Evolutionary conservation across 176 grass and related monocot species (phyloP).

Genomic region (Aegilops longissima): DNA sequence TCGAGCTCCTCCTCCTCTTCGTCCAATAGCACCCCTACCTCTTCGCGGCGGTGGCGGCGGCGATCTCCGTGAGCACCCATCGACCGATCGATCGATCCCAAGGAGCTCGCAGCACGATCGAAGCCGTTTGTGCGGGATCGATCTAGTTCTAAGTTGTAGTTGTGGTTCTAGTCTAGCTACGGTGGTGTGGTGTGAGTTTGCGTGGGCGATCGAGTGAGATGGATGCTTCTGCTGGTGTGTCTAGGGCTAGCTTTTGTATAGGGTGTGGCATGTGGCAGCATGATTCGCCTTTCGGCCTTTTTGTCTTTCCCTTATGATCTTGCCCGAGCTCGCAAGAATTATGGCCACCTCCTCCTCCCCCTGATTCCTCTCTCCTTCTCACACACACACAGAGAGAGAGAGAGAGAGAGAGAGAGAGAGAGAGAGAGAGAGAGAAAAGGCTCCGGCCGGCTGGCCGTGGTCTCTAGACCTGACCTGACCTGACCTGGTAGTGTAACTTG

Average conservation of each 20-base stretch:
- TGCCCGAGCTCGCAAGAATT: slow-evolving; percentile 57
- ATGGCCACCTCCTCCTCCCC: slow-evolving; percentile 45
- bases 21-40: slow-evolving; percentile 39
- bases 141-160: neutral
- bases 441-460: neutral
- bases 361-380: slow-evolving; percentile 21
- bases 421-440: slow-evolving; percentile 27
- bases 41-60: slow-evolving; percentile 26
- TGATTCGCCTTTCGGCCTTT: slow-evolving; percentile 80
- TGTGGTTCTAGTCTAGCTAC: neutral
- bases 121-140: neutral
- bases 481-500: slow-evolving; percentile 60
- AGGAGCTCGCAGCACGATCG: neutral
- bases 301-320: slow-evolving; percentile 83
- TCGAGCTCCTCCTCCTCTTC: slow-evolving; percentile 46
- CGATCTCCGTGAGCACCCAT: slow-evolving; percentile 43
- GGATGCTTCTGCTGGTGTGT: slow-evolving; percentile 44
- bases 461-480: slow-evolving; percentile 20
- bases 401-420: slow-evolving; percentile 1
- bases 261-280: slow-evolving; percentile 64
- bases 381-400: neutral
- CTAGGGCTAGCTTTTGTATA: slow-evolving; percentile 68
- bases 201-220: slow-evolving; percentile 24
- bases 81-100: neutral
- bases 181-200: slow-evolving; percentile 8